These are phyloP conservation scores for Suillus hirtellus DNA, from an alignment of 768 basidiomycete genomes.

Conservation along the genomic window DNA sequence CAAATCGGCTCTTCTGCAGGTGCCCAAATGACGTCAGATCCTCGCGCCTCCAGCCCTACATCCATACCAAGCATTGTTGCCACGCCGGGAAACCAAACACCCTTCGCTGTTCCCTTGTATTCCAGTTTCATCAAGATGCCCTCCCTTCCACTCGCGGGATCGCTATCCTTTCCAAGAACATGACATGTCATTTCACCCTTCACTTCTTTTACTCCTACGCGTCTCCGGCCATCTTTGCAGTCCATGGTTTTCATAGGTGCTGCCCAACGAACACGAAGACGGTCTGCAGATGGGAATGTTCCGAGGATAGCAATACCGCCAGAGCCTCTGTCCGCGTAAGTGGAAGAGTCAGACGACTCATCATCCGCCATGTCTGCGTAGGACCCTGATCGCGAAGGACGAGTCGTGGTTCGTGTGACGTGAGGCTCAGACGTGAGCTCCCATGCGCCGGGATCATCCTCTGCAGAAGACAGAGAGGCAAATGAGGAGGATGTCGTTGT, in stretches of 20 bases:
- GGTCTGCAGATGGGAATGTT: slow-evolving; percentile 75
- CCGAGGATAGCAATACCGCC: slow-evolving; percentile 73
- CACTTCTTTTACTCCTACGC: slow-evolving; percentile 69
- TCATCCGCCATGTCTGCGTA: slow-evolving; percentile 78
- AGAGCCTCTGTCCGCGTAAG: slow-evolving; percentile 47
- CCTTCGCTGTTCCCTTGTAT: slow-evolving; percentile 73
- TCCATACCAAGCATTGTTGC: slow-evolving; percentile 82
- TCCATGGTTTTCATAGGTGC: slow-evolving; percentile 51
- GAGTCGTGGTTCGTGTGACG: slow-evolving; percentile 57
- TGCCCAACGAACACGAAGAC: slow-evolving; percentile 78
- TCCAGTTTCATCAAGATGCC: slow-evolving; percentile 66
- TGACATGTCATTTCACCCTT: slow-evolving; percentile 66
- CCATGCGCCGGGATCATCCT: slow-evolving; percentile 70
- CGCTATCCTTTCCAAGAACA: slow-evolving; percentile 51
- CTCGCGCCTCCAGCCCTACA: slow-evolving; percentile 65
- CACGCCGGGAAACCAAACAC: slow-evolving; percentile 81
- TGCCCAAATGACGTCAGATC: slow-evolving; percentile 70
- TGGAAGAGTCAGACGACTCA: slow-evolving; percentile 74
- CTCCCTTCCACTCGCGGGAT: slow-evolving; percentile 39
- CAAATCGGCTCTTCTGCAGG: slow-evolving; percentile 52
- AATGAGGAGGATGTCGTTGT: slow-evolving; percentile 56
- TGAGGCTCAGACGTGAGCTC: slow-evolving; percentile 76
- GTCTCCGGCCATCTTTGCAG: slow-evolving; percentile 55
- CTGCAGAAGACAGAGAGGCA: slow-evolving; percentile 75
- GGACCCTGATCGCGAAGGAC: slow-evolving; percentile 55